Evolutionary conservation across 805 yeast genomes (phyloP).

Genomic region (Candida taoyuanica): DNA sequence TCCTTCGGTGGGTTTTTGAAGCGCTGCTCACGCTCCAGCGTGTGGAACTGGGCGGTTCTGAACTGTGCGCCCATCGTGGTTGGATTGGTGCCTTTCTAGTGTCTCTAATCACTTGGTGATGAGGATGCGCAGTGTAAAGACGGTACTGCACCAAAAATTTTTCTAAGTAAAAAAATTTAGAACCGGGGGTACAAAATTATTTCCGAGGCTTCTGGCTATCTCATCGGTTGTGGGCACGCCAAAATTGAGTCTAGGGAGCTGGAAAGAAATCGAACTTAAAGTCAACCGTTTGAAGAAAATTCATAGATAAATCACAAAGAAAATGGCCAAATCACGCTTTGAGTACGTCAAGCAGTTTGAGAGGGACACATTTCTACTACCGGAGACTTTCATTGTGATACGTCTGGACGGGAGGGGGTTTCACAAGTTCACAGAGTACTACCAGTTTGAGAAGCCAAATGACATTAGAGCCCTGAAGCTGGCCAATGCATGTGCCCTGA

Average conservation of each 20-base stretch:
- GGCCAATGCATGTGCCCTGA: conserved; percentile 77
- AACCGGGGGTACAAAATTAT: not conserved
- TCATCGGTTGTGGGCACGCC: conserved; percentile 14
- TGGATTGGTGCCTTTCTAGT: not conserved
- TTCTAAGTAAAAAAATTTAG: not conserved
- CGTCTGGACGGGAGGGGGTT: conserved; percentile 94
- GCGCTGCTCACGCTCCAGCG: conserved; percentile 82
- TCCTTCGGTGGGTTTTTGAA: conserved; percentile 89
- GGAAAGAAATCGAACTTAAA: too few species aligned
- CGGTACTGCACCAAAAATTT: conserved; percentile 12
- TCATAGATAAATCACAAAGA: too few species aligned
- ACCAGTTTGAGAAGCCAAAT: conserved; percentile 83
- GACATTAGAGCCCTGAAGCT: conserved; percentile 70
- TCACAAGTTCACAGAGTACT: conserved; percentile 73
- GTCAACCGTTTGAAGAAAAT: too few species aligned
- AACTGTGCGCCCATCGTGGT: conserved; percentile 22
- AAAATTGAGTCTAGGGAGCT: not conserved
- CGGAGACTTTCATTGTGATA: conserved; percentile 75
- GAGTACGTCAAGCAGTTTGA: conserved; percentile 88
- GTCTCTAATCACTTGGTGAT: not conserved
- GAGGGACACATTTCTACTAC: conserved; percentile 63
- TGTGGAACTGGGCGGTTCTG: conserved; percentile 46
- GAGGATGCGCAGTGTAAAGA: not conserved
- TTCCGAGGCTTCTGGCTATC: too few species aligned
- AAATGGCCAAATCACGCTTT: conserved; percentile 79